These are phyloP conservation scores for Macrophomina pseudophaseolina DNA, from an alignment of 2,329 filamentous ascomycete genomes.

Conservation along the genomic window DNA sequence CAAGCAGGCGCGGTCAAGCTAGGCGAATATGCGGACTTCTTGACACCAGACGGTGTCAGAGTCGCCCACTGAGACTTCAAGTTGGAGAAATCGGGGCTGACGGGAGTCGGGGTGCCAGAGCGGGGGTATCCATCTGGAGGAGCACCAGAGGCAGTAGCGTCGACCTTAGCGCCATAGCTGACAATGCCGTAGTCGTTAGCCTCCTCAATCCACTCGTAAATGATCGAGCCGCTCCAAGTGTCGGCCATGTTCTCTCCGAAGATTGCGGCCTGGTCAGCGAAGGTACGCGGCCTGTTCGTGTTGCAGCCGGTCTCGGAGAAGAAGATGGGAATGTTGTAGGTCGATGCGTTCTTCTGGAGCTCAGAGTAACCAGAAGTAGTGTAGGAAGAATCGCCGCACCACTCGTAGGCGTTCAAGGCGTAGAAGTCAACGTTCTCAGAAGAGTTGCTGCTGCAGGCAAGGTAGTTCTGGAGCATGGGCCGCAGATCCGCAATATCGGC, in stretches of 20 bases:
- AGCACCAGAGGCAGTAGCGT: constrained; percentile 48
- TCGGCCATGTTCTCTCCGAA: constrained; percentile 74
- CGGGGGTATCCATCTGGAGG: constrained; percentile 72
- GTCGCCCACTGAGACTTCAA: constrained; percentile 78
- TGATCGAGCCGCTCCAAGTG: constrained; percentile 76
- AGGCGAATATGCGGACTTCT: constrained; percentile 68
- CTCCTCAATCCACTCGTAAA: constrained; percentile 73
- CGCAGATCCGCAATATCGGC: constrained; percentile 77
- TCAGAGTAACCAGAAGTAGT: constrained; percentile 69
- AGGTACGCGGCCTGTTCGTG: constrained; percentile 61
- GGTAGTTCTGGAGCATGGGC: constrained; percentile 72
- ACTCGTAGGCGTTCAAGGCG: constrained; percentile 81
- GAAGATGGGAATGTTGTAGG: constrained; percentile 84
- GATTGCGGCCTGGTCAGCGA: constrained; percentile 76
- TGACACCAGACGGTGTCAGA: constrained; percentile 71
- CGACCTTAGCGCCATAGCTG: constrained; percentile 69
- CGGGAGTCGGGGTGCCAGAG: constrained; percentile 73
- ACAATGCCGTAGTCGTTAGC: constrained; percentile 81
- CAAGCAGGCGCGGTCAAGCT: constrained; percentile 68
- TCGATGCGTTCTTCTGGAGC: constrained; percentile 68
- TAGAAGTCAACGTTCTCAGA: constrained; percentile 79
- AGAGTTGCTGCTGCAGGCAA: constrained; percentile 75
- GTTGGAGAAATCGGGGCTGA: constrained; percentile 78
- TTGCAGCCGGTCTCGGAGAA: constrained; percentile 91
- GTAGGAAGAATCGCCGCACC: constrained; percentile 58